Conservation (phyloP, 768 basidiomycete species). For the Pseudohyphozyma bogoriensis region DNA sequence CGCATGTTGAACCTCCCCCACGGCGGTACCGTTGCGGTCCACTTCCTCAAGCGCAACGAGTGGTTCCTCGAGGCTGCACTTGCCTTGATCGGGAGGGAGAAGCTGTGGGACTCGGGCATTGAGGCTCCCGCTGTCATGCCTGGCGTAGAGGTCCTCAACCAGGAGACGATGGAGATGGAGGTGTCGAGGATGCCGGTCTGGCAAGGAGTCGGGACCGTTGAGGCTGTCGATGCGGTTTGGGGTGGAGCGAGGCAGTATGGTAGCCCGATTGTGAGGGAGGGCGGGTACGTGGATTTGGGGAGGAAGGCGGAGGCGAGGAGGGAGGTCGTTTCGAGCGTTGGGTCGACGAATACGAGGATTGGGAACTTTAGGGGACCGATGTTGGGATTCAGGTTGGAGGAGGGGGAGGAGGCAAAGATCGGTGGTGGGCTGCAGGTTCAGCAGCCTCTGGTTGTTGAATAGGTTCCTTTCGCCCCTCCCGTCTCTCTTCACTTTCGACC, state of each 20-base stretch:
- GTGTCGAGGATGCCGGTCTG: conserved; percentile 1
- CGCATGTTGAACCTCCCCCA: conserved; percentile 32
- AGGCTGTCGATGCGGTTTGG: neutral
- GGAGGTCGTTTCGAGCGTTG: neutral
- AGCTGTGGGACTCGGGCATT: conserved; percentile 32
- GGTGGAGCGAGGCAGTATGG: neutral
- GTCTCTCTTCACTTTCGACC: too few relatives aligned
- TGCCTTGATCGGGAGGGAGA: conserved; percentile 53
- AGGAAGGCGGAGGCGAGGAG: neutral
- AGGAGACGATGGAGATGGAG: neutral
- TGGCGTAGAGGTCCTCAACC: conserved; percentile 2
- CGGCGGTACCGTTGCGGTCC: conserved; percentile 89
- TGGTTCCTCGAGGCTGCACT: conserved; percentile 93
- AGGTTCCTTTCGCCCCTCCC: too few relatives aligned
- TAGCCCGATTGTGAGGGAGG: conserved; percentile 7
- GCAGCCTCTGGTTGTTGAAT: too few relatives aligned
- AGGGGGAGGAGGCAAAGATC: neutral
- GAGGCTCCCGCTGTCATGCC: conserved; percentile 19
- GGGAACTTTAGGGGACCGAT: neutral
- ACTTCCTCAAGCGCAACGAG: conserved; percentile 93
- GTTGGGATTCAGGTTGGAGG: neutral
- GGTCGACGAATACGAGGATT: neutral
- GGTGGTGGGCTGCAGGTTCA: neutral
- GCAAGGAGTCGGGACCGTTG: conserved; percentile 1
- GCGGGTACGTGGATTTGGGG: conserved; percentile 15